phyloP scores from a whole-genome alignment of 495 filamentous ascomycete species.

The Aspergillus mulundensis region DNA sequence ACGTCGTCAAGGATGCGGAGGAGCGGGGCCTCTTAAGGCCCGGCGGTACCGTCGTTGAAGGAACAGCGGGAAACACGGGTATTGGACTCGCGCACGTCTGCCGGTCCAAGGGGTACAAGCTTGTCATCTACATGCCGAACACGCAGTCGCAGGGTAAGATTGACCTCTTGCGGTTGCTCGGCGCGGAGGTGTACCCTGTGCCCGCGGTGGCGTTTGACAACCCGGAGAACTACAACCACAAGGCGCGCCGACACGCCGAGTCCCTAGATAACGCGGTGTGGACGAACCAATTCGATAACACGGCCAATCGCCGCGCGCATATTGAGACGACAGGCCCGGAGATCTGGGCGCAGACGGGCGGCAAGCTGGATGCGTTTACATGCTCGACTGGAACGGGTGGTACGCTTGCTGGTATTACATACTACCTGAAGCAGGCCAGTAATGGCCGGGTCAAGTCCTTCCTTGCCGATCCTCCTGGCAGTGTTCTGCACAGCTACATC shows the following conservation, averaged over 20 bases:
- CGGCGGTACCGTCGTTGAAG: slow-evolving; percentile 93
- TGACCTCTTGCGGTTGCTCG: slow-evolving; percentile 83
- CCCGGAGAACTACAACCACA: slow-evolving; percentile 96
- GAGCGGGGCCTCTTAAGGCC: slow-evolving; percentile 73
- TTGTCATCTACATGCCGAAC: slow-evolving; percentile 99
- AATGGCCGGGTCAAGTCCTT: slow-evolving; percentile 79
- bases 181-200: slow-evolving; percentile 97
- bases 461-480: slow-evolving; percentile 90
- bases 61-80: slow-evolving; percentile 95
- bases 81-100: slow-evolving; percentile 98
- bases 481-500: slow-evolving; percentile 89
- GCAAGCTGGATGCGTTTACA: slow-evolving; percentile 88
- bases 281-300: slow-evolving; percentile 99
- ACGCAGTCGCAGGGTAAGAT: slow-evolving; percentile 98
- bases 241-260: slow-evolving; percentile 85
- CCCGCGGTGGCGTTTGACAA: slow-evolving; percentile 96
- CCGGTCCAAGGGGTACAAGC: slow-evolving; percentile 84
- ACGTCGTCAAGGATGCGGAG: slow-evolving; percentile 91
- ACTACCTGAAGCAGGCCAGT: slow-evolving; percentile 82
- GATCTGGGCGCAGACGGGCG: slow-evolving; percentile 90
- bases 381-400: slow-evolving; percentile 93
- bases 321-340: slow-evolving; percentile 96
- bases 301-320: slow-evolving; percentile 87
- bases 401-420: slow-evolving; percentile 83
- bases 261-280: slow-evolving; percentile 84